phyloP scores from a whole-genome alignment of 2,329 filamentous ascomycete species.

The Ambrosiella xylebori region DNA sequence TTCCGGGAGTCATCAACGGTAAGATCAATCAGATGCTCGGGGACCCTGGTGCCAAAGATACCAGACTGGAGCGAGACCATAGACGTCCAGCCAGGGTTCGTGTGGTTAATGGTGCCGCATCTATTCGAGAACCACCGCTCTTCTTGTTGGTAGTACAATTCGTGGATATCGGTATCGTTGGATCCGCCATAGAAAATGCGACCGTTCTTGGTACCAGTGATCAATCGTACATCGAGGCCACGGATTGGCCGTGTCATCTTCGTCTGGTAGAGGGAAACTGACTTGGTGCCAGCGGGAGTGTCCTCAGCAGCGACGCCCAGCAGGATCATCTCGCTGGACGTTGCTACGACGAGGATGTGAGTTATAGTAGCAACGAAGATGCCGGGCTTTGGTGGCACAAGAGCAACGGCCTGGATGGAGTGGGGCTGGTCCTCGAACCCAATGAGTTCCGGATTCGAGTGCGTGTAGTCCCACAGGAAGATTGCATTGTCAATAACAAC shows the following conservation, averaged over 20 bases:
- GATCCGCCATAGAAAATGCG: slow-evolving; percentile 84
- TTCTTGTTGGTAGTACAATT: slow-evolving; percentile 91
- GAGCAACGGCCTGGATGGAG: slow-evolving; percentile 77
- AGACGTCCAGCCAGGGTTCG: slow-evolving; percentile 51
- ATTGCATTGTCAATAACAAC: slow-evolving; percentile 88
- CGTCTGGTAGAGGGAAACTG: slow-evolving; percentile 71
- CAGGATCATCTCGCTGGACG: slow-evolving; percentile 65
- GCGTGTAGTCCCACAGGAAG: slow-evolving; percentile 95
- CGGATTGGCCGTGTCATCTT: slow-evolving; percentile 65
- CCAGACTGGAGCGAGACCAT: slow-evolving; percentile 36
- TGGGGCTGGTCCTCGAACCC: slow-evolving; percentile 81
- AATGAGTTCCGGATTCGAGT: slow-evolving; percentile 76
- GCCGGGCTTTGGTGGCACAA: slow-evolving; percentile 67
- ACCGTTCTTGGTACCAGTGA: slow-evolving; percentile 67
- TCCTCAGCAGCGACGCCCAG: slow-evolving; percentile 63
- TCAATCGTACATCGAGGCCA: slow-evolving; percentile 58
- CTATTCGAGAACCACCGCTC: slow-evolving; percentile 90
- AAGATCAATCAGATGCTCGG: slow-evolving; percentile 59
- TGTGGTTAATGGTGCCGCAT: slow-evolving; percentile 80
- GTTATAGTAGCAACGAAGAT: slow-evolving; percentile 80
- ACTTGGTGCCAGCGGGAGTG: slow-evolving; percentile 50
- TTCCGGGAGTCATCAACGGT: slow-evolving; percentile 76
- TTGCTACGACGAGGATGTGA: slow-evolving; percentile 78
- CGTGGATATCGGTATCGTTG: slow-evolving; percentile 72
- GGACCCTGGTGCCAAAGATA: slow-evolving; percentile 32